Evolutionary conservation across 2,329 filamentous ascomycete genomes (phyloP), one percentile per base, ranked within the genome.

Genomic region (Ilyonectria robusta): DNA sequence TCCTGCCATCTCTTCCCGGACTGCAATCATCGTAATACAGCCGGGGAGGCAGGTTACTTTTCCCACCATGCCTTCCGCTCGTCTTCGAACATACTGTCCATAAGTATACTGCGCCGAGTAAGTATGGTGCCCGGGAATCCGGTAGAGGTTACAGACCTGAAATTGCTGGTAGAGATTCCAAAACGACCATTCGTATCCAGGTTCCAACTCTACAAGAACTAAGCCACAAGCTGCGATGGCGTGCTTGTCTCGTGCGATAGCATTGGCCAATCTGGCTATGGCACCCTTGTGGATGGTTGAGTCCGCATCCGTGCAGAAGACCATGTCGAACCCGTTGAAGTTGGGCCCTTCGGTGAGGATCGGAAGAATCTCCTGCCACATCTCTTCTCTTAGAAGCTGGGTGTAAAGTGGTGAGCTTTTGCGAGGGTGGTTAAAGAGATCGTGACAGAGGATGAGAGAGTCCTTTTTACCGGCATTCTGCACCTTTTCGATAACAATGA

Each of bases 121-220:
- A 13, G 29, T 13, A 1, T 11, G 1, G 4, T 1, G 9, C 1
- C 1, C 17, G 5, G 1, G 1, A 17, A 19, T 23, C 5, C 2
- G 1, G 7, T 6, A 3, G 3, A 9, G 6, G 7, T 6, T 15
- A 62, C 62, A 8, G 29, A 73, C 71, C 59, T 73, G 71, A 11
- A 73, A 73, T 6, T 73, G 71, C 1, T 73, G 71, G 44, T 73
- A 74, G 1, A 73, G 33, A 21, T 73, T 73, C 71, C 71, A 73
- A 9, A 74, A 70, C 0, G 71, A 73, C 71, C 71, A 73, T 10
- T 73, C 71, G 7, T 50, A 72, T 3, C 71, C 71, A 1, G 71
- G 71, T 11, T 73, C 71, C 6, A 73, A 44, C 19, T 73, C 71
- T 7, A 73, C 71, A 1, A 73, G 53, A 0, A 73, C 71, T 4